Base-by-base conservation (phyloP, 208 protist genomes). In the Leishmania tropica region DNA sequence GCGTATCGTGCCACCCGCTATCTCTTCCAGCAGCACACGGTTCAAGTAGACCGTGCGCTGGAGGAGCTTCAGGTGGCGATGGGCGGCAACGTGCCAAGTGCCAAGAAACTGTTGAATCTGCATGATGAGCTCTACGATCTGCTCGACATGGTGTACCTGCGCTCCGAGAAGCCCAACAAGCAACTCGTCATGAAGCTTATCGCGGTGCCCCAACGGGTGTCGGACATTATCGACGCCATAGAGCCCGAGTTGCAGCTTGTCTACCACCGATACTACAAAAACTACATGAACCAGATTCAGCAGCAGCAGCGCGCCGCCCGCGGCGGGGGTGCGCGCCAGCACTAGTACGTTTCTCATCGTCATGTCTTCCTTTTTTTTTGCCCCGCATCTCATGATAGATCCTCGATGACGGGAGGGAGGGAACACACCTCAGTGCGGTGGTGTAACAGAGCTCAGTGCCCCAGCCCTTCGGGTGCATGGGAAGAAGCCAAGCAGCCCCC, bases 71-170 rank as follows among this genome's bases (percentile, higher is more conserved):
- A 92, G 78, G 88, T 91, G 65, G 80, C 72, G 60, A 92, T 95
- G 85, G 89, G 90, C 24, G 79, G 75, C 47, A 90, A 83, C 75
- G 85, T 97, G 62, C 89, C 92, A 4, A 96, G 90, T 71, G 89
- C 86, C 45, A 89, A 92, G 74, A 95, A 95, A 79, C 86, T 97
- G 17, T 76, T 96, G 35, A 95, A 95, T 79, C 83, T 95, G 68
- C 95, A 97, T 84, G 88, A 87, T 45, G 93, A 97, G 70, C 87
- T 96, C 28, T 95, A 92, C 84, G 91, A 96, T 62, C 76, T 96
- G 76, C 85, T 97, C 3, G 90, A 91, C 73, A 84, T 93, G 77
- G 87, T 96, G 2, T 97, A 96, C 85, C 79, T 88, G 28, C 89
- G 85, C n/a, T 80, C 87, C 51, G 88, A 91, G 2, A 97, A 96